Evolutionary conservation across 148 eudicot genomes (phyloP).

Genomic region (Rhododendron molle): DNA sequence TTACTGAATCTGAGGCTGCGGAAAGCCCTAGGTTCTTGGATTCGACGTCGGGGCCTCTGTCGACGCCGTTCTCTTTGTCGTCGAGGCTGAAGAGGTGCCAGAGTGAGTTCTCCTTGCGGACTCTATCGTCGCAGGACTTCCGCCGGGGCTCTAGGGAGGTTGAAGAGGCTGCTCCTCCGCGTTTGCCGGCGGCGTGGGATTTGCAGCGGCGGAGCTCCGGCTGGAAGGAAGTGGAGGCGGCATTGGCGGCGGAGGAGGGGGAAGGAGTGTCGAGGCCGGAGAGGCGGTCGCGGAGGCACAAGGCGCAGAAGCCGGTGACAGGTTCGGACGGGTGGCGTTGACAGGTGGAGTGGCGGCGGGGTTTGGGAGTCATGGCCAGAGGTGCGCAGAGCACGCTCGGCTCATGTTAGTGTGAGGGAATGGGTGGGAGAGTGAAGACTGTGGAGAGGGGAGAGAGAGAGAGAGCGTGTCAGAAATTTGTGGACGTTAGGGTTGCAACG

Average conservation of each 20-base stretch:
- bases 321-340: constrained; percentile 74
- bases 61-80: constrained; percentile 20
- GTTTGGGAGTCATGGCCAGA: constrained; percentile 25
- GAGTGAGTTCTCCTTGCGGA: constrained; percentile 29
- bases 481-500: background rate
- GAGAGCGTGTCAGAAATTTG: background rate
- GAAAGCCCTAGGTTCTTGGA: constrained; percentile 52
- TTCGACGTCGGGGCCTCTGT: constrained; percentile 24
- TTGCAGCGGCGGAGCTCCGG: constrained; percentile 76
- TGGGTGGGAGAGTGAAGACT: background rate
- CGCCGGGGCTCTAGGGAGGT: constrained; percentile 48
- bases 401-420: constrained; percentile 6
- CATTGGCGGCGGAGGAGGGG: constrained; percentile 11
- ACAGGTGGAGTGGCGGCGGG: constrained; percentile 65
- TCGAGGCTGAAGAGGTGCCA: constrained; percentile 45
- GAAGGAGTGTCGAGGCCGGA: constrained; percentile 50
- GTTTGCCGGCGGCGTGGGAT: constrained; percentile 42
- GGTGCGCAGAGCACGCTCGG: constrained; percentile 10
- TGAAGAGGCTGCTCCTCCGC: constrained; percentile 25
- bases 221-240: constrained; percentile 4
- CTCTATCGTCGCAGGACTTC: constrained; percentile 68
- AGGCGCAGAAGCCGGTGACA: constrained; percentile 66
- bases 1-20: constrained; percentile 25
- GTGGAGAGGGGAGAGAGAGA: background rate
- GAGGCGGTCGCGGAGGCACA: constrained; percentile 83